Base-by-base conservation (phyloP, 768 basidiomycete species). In the Neoboletus brunneissimus region DNA sequence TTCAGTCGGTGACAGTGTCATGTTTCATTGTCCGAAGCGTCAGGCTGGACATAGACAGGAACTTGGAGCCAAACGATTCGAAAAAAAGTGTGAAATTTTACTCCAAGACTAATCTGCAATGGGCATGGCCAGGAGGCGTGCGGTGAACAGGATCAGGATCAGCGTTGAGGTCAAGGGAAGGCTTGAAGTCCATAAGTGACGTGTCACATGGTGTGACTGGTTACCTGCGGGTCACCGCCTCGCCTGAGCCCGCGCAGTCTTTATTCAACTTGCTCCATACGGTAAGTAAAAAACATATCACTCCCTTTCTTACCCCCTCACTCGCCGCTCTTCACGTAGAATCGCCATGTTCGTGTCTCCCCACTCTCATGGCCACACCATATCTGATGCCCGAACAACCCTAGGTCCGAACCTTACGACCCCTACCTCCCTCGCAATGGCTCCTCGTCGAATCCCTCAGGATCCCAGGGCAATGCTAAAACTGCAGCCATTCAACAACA, bases 401-500 rank as follows among this genome's bases (percentile, higher is more conserved):
- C 52, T 72, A 96, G 94, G 94, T 93, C 94, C 71, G 92, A 96
- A 78, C 95, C 94, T 70, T 98, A 98, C 76, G 96, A 98, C 83
- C 96, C 96, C 63, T 98, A 99, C 77, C 82, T 98, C 59, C 94
- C 95, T 61, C 88, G 91, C 66, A 85, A 83, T 72, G 88, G 89
- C 73, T 77, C 83, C 55, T 81, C 85, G 48, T 78, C 87, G 13
- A 75, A 80, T 62, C 68, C 77, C 32, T 80, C 79, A 44, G 73
- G 82, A 34, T 74, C 69, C 31, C 70, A 75, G 59, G 74, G 78
- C 59, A 91, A 86, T 69, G 68, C 87, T 48, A 93, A 96, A 83
- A 98, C 95, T 0, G 91, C 92, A 3, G 91, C 90, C 55, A 96
- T 98, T 65, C 96, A 98, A 73, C 82, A 81, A n/a, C 94, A 98